Base-by-base conservation (phyloP, 306 rosid genomes). In the Cicer chorassanicum region DNA sequence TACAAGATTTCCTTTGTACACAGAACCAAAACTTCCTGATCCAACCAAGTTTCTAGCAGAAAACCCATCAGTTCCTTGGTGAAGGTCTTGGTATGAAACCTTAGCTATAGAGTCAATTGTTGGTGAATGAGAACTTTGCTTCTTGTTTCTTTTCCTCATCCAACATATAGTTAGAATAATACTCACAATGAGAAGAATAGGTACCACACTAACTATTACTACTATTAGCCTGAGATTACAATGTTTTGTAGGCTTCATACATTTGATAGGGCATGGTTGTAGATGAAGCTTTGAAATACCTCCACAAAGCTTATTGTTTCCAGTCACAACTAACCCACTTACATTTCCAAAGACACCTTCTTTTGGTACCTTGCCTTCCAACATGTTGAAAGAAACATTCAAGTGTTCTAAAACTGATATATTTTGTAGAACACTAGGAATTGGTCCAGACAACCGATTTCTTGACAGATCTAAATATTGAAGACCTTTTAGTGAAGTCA, bases 381-480 rank as follows among this genome's bases (percentile, higher is more conserved):
- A 9, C 50, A 64, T 15, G 50, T 64, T 64, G 10, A 40, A 64
- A 41, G 69, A 64, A 4, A 64, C 36, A 64, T 64, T 40, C 14
- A 64, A 64, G 4, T 14, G 5, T 5, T 64, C 36, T 9, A 64
- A 19, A 8, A 54, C 7, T 0, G 38, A 16, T 48, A 66, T 42
- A 13, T 72, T 74, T 10, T 84, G 48, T 0, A 82, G 4, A 21
- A 8, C 79, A 11, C 66, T 6, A 29, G 88, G 87, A 67, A 87
- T 82, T 21, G 53, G 1, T 36, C 84, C 84, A 0, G 64, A 45
- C 46, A 87, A 78, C 8, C 41, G 68, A 67, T 78, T 87, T 6
- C 8, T 43, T 6, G 82, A 82, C 50, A 84, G 42, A 49, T 84
- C 84, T 68, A 82, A 49, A 39, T 1, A 2, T 14, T 5, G 46